Base-by-base conservation (phyloP, 2,329 filamentous ascomycete species). In the Colletotrichum sp. region DNA sequence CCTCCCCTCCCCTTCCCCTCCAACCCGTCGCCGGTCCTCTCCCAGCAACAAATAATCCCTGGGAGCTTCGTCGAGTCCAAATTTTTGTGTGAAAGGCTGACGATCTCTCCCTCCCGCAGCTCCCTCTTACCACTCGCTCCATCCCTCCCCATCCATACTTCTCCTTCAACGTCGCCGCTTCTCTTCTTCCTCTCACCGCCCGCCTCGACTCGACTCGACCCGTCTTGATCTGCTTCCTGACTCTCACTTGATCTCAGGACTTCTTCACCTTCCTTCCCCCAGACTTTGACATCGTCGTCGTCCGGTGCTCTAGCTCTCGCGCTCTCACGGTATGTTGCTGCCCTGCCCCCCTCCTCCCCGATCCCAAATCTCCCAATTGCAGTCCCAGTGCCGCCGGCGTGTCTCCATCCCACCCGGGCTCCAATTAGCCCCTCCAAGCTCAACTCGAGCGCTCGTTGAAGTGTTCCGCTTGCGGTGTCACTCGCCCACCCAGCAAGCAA, bases 51-150 rank as follows among this genome's bases (percentile, higher is more conserved):
- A 72, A 76, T 76, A 76, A 75, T 75, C 76, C 72, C 73, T 77
- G 73, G 57, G 69, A 69, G 71, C 72, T 75, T 72, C 75, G 71
- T 69, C 76, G 32, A 74, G 60, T 75, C 77, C 77, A 78, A 78
- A 78, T 66, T 78, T 78, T 78, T 77, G 75, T 78, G 75, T 76
- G 73, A 76, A 78, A 77, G 77, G 77, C 77, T 78, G 77, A 78
- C 77, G 76, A 78, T 78, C 77, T 77, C 77, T 78, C 66, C 77
- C 75, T 77, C 72, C 65, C 72, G 59, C 49, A 75, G 60, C 71
- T 75, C 60, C 65, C 66, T 78, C 76, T 66, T 71, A 68, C 77
- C 66, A 72, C 77, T 49, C 44, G 44, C 44, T 70, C 76, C 67
- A 76, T 69, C 69, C 59, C 76, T 70, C 68, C 76, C 71, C 60